Evolutionary conservation across 495 filamentous ascomycete species (phyloP), one percentile per base, ranked within the genome.

Genomic region (Penicillium ucsense): DNA sequence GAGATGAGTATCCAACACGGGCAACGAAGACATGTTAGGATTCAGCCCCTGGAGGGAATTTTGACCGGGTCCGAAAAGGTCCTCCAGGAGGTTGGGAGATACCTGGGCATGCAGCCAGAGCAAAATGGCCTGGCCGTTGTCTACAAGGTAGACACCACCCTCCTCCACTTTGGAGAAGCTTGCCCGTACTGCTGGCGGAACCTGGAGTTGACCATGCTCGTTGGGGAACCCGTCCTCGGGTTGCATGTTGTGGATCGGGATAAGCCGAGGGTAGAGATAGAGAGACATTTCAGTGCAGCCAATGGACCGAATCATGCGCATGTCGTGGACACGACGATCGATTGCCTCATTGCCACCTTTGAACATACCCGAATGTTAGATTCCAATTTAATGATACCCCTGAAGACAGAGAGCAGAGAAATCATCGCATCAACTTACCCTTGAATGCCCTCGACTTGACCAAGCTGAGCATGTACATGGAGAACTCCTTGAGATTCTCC

Each of bases 81-180:
- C 92, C 47, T 81, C 77, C 30, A 99, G 73, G 6, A 99, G 76
- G 61, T 96, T 95, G 11, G 80, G 82, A 10, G 78, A 82, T 43
- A 85, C 82, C 45, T 80, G 76, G 3, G 71, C 60, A 51, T 99
- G 92, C 52, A 97, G 71, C 92, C 92, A 99, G 28, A 99, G 71
- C 31, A 96, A 73, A 51, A 86, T 83, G 45, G 83, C 77, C 64
- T 97, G 94, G 4, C 94, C 92, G 62, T 96, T 95, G 58, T 99
- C 92, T n/a, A 97, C 82, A 8, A 99, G 66, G 63, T 97, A 99
- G n/a, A 82, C 94, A 37, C 94, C 94, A 39, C 92, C 92, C 49
- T 94, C 88, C 67, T 97, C 91, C 48, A 95, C 82, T 35, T 86
- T 80, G 30, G 86, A 81, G 67, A 90, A 97, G 6, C 84, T 88